Base-by-base conservation (phyloP, 2,329 filamentous ascomycete species). In the Aspergillus fischeri region DNA sequence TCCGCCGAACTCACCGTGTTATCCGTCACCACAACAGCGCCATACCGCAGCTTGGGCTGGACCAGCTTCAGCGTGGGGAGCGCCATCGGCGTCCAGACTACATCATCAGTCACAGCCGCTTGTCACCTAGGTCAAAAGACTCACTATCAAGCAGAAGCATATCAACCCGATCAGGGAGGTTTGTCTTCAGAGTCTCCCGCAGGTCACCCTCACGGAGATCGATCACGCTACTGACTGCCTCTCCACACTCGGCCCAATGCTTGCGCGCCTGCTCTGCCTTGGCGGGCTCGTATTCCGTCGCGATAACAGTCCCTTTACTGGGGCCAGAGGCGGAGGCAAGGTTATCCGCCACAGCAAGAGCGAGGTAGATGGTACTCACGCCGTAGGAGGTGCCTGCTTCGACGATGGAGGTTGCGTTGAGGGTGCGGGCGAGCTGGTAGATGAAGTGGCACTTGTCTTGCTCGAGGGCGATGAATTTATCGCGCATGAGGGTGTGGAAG, bases 311-410 rank as follows among this genome's bases (percentile, higher is more conserved):
- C 0, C 77, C 80, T 11, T 47, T 25, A 1, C 42, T 3, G n/a
- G 20, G 42, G 1, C 8, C 3, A 8, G 17, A 1, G n/a, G 59
- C 62, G 2, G 53, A 58, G 0, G 60, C 63, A 0, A 72, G 74
- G 56, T 82, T 85, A 54, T 81, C 75, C 0, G 75, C 76, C 0
- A 83, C 81, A 0, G 83, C 85, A 2, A 86, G 73, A 0, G 84
- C 83, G 1, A 87, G 77, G 58, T 86, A 87, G 48, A 87, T 84
- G 0, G 84, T 86, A 55, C 80, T 84, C 1, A 87, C 78, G 2
- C 85, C 85, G 56, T 84, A 87, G 45, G 79, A 82, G 0, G 85
- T 87, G 1, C 84, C 85, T 0, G 82, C 83, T 65, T 87, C 84
- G 41, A 87, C 78, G 24, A 86, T 72, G 45, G 77, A 77, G 1